Percentiles rank a stretch among this genome's conserved stretches.
These are phyloP conservation scores for Onygenales sp. DNA, from an alignment of 2,329 filamentous ascomycete species.

Conservation along the genomic window DNA sequence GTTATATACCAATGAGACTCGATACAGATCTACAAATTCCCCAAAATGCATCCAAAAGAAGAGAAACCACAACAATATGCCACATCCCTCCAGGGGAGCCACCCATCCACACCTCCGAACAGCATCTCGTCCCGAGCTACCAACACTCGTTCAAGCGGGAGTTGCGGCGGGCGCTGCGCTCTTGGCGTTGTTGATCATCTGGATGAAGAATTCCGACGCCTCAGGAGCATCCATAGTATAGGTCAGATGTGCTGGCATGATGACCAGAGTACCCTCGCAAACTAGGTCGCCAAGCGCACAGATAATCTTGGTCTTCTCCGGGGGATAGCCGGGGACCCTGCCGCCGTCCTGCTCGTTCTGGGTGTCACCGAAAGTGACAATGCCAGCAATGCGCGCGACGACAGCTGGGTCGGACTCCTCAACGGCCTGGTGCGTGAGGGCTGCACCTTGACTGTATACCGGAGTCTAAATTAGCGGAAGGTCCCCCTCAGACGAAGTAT, in stretches of 20 bases:
- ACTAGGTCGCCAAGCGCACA: conserved; percentile 42
- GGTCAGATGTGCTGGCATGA: conserved; percentile 29
- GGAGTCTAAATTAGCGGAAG: conserved; percentile 9
- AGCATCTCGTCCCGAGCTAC: no score
- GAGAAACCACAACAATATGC: no score
- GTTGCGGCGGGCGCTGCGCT: no score
- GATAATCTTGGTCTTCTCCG: conserved; percentile 36
- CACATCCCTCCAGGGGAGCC: no score
- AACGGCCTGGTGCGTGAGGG: conserved; percentile 27
- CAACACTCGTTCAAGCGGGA: no score
- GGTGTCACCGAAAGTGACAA: conserved; percentile 36
- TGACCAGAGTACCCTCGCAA: conserved; percentile 36
- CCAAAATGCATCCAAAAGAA: no score
- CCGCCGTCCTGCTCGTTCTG: conserved; percentile 30
- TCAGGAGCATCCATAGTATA: conserved; percentile 24
- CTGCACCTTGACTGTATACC: conserved; percentile 26
- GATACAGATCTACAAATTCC: no score
- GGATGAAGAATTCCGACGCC: conserved; percentile 13
- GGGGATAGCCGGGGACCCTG: conserved; percentile 32
- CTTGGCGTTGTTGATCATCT: neutral
- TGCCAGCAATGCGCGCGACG: conserved; percentile 25
- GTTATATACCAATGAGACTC: no score
- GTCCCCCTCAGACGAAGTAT: conserved; percentile 9
- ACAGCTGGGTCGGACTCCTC: conserved; percentile 16
- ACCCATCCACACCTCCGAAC: no score